phyloP scores from a whole-genome alignment of 345 rosid species.

The Lepidium aucheri region DNA sequence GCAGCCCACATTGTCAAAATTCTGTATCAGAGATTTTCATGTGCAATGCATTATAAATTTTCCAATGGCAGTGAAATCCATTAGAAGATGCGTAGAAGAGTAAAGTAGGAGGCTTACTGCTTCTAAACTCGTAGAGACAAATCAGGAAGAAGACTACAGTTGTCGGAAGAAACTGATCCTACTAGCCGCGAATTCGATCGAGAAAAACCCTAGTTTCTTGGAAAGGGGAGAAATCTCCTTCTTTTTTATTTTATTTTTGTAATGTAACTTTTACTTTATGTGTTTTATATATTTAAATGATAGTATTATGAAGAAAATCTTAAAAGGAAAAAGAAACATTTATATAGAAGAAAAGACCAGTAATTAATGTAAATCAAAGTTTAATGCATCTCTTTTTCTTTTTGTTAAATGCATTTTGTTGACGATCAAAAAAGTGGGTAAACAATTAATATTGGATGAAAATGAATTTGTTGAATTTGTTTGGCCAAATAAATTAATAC shows the following conservation, averaged over 20 bases:
- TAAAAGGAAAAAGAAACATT: neutral
- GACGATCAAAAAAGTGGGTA: neutral
- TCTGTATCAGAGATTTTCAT: neutral
- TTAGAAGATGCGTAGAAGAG: neutral
- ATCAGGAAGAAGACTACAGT: neutral
- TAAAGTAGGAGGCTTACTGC: conserved; percentile 17
- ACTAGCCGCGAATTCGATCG: conserved; percentile 21
- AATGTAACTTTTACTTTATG: neutral
- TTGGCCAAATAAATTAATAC: too few relatives aligned
- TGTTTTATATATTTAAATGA: neutral
- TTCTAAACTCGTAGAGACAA: conserved; percentile 5
- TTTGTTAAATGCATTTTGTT: neutral
- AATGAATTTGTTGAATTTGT: neutral
- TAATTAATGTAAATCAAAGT: neutral
- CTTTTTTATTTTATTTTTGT: neutral
- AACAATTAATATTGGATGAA: neutral
- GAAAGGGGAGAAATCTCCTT: neutral
- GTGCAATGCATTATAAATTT: neutral
- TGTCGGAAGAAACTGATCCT: conserved; percentile 15
- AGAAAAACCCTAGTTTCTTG: conserved; percentile 15
- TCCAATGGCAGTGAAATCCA: neutral
- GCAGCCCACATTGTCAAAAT: neutral
- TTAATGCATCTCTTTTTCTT: neutral
- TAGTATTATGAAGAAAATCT: neutral
- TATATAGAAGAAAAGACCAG: neutral